These are phyloP conservation scores for Fusarium sp. DNA, from an alignment of 2,329 filamentous ascomycete genomes.

Conservation along the genomic window DNA sequence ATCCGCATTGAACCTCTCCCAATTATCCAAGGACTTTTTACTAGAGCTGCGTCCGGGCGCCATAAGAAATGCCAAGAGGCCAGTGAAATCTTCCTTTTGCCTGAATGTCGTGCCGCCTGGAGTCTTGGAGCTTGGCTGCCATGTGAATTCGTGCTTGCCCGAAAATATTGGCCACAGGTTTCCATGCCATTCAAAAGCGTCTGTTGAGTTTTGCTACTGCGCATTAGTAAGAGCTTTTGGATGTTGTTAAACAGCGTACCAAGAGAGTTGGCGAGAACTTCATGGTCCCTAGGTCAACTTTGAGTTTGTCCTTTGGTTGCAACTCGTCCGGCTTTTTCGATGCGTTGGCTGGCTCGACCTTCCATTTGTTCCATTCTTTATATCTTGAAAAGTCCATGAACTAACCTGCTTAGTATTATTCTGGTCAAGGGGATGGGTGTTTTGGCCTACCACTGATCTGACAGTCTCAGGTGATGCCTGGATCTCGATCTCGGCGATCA, in stretches of 20 bases:
- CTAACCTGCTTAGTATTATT: not conserved
- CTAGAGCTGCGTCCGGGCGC: not conserved
- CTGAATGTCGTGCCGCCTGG: not conserved
- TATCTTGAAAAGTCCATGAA: slow-evolving; percentile 11
- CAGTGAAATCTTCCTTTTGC: slow-evolving; percentile 7
- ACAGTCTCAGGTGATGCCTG: slow-evolving; percentile 10
- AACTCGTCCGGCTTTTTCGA: slow-evolving; percentile 1
- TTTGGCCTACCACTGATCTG: not conserved
- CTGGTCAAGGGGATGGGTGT: too few relatives aligned
- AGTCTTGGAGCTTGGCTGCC: slow-evolving; percentile 12
- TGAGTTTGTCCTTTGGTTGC: slow-evolving; percentile 2
- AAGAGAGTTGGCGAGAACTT: slow-evolving; percentile 13
- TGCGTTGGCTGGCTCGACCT: not conserved
- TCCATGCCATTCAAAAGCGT: slow-evolving; percentile 3
- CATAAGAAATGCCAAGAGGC: slow-evolving; percentile 11
- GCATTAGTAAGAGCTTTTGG: not conserved
- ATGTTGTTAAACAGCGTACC: not conserved
- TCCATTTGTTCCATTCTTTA: slow-evolving; percentile 17
- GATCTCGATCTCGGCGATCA: slow-evolving; percentile 15
- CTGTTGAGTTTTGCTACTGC: not conserved
- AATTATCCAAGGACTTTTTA: not conserved
- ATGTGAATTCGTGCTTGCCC: slow-evolving; percentile 14
- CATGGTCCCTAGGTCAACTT: not conserved
- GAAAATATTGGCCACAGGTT: slow-evolving; percentile 5
- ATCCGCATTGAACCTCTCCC: slow-evolving; percentile 2